Base-by-base conservation (phyloP, 495 filamentous ascomycete species). In the Tuber borchii region DNA sequence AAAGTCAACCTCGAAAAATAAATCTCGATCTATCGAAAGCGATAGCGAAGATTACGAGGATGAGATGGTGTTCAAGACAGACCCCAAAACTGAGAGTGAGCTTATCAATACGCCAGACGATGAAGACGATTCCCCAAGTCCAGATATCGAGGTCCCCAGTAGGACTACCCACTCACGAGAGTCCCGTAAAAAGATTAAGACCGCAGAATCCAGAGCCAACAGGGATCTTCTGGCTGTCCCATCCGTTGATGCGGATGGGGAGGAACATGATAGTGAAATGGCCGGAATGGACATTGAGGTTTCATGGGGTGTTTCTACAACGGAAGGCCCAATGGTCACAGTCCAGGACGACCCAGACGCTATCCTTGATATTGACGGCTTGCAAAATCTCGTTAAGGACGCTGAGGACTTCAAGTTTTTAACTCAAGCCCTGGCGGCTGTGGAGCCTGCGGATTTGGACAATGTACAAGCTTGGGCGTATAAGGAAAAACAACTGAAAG, bases 401-500 rank as follows among this genome's bases (percentile, higher is more conserved):
- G 89, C 91, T 16, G 95, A 94, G 86, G 94, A 92, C 79, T 86
- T 93, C 70, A 86, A 85, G 20, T 88, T 88, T 74, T 85, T 92
- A 43, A 86, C 84, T 71, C 79, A 87, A 40, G 85, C 88, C 7
- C 81, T 93, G 43, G 78, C 81, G 0, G 84, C 87, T 43, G 84
- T 86, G 78, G 45, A 85, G 34, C 76, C 85, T 45, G 88, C 87
- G 46, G 86, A 87, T 42, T 79, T 97, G 73, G 89, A 89, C 14
- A 90, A 93, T 79, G 86, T 91, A 9, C 86, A 89, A 71, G 86
- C 90, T 51, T 99, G 95, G 95, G 87, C 94, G 9, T 97, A 93
- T 92, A 93, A 90, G 77, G 91, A 97, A 78, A 93, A 95, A 82
- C 90, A 94, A 76, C 90, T 97, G 84, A 95, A 97, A 80, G 87